Evolutionary conservation across 1,139 yeast genomes (phyloP).

Genomic region (Yamadazyma conglobata): DNA sequence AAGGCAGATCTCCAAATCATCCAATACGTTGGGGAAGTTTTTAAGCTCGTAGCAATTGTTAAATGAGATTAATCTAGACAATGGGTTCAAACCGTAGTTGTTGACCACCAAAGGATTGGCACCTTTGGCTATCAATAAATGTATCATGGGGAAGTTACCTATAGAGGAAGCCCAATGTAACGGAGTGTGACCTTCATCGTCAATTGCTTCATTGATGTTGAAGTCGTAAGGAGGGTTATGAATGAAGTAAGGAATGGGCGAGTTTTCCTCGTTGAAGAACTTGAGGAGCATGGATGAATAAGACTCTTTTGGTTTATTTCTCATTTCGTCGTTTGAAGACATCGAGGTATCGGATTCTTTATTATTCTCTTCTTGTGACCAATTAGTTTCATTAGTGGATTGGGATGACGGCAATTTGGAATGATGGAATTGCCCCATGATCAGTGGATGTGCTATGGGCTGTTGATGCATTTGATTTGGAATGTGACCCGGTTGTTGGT

Average conservation of each 20-base stretch:
- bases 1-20: conserved; percentile 64
- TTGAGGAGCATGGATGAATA: conserved; percentile 56
- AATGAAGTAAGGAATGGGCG: conserved; percentile 68
- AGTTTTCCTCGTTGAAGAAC: conserved; percentile 68
- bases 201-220: conserved; percentile 82
- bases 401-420: conserved; percentile 34
- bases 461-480: conserved; percentile 14
- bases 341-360: conserved; percentile 45
- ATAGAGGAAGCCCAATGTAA: conserved; percentile 97
- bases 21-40: conserved; percentile 69
- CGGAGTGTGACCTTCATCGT: conserved; percentile 94
- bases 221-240: conserved; percentile 75
- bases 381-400: conserved; percentile 44
- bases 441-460: conserved; percentile 15
- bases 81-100: conserved; percentile 75
- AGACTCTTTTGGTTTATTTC: conserved; percentile 20
- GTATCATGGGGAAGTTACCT: conserved; percentile 73
- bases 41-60: conserved; percentile 82
- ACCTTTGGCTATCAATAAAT: conserved; percentile 63
- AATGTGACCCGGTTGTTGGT: conserved; percentile 12
- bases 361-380: conserved; percentile 45
- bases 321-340: conserved; percentile 33
- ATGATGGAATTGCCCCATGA: conserved; percentile 31
- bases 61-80: conserved; percentile 79
- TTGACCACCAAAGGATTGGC: conserved; percentile 78